A percentile compares a stretch with the other conserved stretches of the same genome.
phyloP scores from a whole-genome alignment of 257 asterid genomes.

The Salvia rosmarinus region DNA sequence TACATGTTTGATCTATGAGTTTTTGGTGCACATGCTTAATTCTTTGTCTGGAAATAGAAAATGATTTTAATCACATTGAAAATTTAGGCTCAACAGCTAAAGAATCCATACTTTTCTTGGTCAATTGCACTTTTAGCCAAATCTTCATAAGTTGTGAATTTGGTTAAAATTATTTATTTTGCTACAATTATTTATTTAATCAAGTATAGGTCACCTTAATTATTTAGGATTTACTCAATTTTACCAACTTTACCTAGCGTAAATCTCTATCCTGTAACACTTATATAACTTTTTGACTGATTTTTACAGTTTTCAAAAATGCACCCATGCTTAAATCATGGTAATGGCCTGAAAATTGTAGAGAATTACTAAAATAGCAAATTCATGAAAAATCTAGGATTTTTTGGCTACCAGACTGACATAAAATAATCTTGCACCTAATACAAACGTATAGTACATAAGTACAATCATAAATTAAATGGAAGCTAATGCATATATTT shows the following conservation, averaged over 20 bases:
- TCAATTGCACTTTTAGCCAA: too few relatives aligned
- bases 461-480: background rate
- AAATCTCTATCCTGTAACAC: background rate
- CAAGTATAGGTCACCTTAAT: background rate
- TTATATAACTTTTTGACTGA: background rate
- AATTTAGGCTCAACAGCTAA: too few relatives aligned
- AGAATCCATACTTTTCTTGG: too few relatives aligned
- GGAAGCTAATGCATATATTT: conserved; percentile 22
- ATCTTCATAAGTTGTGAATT: too few relatives aligned
- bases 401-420: background rate
- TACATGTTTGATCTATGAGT: conserved; percentile 28
- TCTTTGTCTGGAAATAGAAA: conserved; percentile 1
- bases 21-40: conserved; percentile 17
- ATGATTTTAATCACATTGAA: background rate
- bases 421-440: background rate
- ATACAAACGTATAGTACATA: too few relatives aligned
- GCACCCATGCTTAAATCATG: background rate
- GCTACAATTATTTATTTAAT: too few relatives aligned
- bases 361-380: background rate
- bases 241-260: background rate
- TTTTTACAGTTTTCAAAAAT: too few relatives aligned
- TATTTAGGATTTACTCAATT: background rate
- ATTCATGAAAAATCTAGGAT: background rate
- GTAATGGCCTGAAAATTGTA: background rate
- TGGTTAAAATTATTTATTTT: too few relatives aligned